Evolutionary conservation across 371 early-diverging fungal genomes (phyloP), one percentile per base, ranked within the genome.

Genomic region (Mucor irregularis): DNA sequence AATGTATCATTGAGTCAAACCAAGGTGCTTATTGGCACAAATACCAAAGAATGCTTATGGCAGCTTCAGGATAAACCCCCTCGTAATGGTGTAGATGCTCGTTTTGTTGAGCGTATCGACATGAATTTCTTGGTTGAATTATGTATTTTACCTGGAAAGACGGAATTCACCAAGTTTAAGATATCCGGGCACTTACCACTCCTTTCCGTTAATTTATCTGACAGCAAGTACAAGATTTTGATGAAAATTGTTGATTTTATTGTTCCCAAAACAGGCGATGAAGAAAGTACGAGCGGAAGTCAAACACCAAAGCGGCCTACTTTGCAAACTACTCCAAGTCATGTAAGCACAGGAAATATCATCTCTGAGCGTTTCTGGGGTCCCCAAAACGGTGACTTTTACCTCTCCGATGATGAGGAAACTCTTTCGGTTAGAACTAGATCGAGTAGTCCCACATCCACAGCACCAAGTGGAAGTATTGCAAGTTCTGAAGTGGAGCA

Each of bases 171-270:
- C 13, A 78, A 81, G 31, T 73, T 89, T 33, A 85, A 87, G 33
- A 62, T 94, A 5, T 76, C 85, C 26, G 93, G 90, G 4, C 76
- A 83, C 9, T 56, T 94, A 30, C 92, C 93, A 0, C 59, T 86
- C 7, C 56, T 94, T 13, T 85, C 91, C 35, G 66, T 93, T 42
- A 90, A 86, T 58, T 66, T 94, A 21, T 92, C 93, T 0, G 90
- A 93, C 53, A 76, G 78, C 47, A 93, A 93, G 66, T 93, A 94
- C 82, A 87, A 85, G 57, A 80, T 81, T 4, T 62, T 92, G 33
- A 93, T 92, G 93, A 69, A 64, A 7, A 82, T 90, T 35, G 68
- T 92, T 24, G 91, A 93, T 51, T 65, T 84, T 8, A 46, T 73
- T 16, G 68, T 84, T 7, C 81, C 82, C 16, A 66, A 71, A 53